These are phyloP conservation scores for Zygoascus biomembranicola DNA, from an alignment of 805 yeast species.

Conservation along the genomic window DNA sequence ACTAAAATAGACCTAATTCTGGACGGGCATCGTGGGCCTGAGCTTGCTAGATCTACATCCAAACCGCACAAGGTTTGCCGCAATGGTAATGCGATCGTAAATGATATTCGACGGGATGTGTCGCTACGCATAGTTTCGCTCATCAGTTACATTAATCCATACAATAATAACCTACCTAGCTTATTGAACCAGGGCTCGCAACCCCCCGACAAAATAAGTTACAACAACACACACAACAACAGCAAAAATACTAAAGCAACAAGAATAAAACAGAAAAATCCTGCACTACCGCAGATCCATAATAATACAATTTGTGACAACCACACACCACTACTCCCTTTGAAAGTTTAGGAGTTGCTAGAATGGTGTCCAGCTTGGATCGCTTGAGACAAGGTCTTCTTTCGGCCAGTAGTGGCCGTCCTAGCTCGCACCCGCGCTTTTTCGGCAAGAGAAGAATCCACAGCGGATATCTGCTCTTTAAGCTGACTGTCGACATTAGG, in stretches of 20 bases:
- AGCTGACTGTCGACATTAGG: background rate
- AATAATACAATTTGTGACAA: background rate
- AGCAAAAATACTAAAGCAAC: background rate
- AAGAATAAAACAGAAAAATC: background rate
- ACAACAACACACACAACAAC: background rate
- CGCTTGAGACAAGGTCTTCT: constrained; percentile 16
- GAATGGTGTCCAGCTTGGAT: constrained; percentile 19
- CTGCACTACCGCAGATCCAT: background rate
- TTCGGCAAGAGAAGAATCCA: background rate
- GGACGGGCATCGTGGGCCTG: too few species aligned
- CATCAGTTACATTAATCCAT: background rate
- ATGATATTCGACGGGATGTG: too few species aligned
- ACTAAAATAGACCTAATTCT: too few species aligned
- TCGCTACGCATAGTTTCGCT: background rate
- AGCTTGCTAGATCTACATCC: too few species aligned
- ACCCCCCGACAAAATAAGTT: too few species aligned
- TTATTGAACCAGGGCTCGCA: too few species aligned
- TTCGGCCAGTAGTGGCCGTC: constrained; percentile 6
- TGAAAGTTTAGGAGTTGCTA: background rate
- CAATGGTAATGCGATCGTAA: too few species aligned
- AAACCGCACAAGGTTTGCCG: too few species aligned
- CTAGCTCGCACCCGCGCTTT: constrained; percentile 5
- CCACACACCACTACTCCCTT: background rate
- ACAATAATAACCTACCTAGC: background rate
- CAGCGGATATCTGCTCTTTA: background rate